These are phyloP conservation scores for Alternaria brassicicola DNA, from an alignment of 2,329 filamentous ascomycete genomes.

Conservation along the genomic window DNA sequence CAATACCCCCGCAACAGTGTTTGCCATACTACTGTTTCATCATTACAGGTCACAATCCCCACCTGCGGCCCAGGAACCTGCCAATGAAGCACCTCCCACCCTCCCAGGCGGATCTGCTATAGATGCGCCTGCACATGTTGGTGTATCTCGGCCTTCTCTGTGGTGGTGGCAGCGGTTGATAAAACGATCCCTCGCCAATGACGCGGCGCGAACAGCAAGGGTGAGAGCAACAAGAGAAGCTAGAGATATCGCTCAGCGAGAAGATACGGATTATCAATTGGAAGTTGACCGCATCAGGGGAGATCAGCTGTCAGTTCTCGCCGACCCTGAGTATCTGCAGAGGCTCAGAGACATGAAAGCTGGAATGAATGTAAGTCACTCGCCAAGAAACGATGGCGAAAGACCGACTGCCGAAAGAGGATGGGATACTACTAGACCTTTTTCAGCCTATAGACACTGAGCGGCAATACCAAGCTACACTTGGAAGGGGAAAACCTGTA, in stretches of 20 bases:
- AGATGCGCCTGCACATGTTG: not conserved
- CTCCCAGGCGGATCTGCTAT: not conserved
- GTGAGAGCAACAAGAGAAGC: not conserved
- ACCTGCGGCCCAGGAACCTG: not conserved
- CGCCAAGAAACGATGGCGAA: not conserved
- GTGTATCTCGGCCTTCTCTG: not conserved
- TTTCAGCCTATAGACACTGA: not conserved
- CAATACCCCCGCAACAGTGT: not conserved
- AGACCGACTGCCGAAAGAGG: not conserved
- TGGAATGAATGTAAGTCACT: not conserved
- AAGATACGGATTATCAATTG: not conserved
- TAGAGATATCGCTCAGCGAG: not conserved
- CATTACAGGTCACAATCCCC: not conserved
- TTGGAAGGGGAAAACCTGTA: too few relatives aligned
- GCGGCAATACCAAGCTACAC: not conserved
- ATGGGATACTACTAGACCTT: not conserved
- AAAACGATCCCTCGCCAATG: not conserved
- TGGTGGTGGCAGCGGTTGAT: not conserved
- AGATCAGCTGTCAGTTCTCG: not conserved
- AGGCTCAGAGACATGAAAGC: not conserved
- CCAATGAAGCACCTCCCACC: not conserved
- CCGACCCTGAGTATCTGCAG: not conserved
- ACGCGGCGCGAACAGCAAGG: not conserved
- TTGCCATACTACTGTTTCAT: not conserved
- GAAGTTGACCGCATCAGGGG: not conserved